These are phyloP conservation scores for Senecio squalidus DNA, from an alignment of 140 eudicot species.

Conservation along the genomic window DNA sequence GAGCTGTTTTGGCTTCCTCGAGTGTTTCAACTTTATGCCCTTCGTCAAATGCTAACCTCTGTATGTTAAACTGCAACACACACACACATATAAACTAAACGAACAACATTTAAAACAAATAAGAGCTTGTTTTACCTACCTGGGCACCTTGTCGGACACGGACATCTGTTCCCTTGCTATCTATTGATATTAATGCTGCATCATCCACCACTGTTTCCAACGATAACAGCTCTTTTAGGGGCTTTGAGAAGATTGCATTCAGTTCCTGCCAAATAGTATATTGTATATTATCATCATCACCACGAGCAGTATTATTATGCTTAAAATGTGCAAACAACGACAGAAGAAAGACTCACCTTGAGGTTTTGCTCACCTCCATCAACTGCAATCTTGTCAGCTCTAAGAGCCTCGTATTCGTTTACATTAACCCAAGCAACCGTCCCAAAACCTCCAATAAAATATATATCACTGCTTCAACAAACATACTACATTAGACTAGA, in stretches of 20 bases:
- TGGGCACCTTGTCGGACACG: conserved; percentile 99
- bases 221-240: conserved; percentile 72
- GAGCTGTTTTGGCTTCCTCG: conserved; percentile 92
- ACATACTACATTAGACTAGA: background rate
- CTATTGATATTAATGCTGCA: conserved; percentile 93
- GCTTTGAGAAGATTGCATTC: conserved; percentile 86
- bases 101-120: background rate
- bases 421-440: conserved; percentile 99
- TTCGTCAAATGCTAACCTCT: conserved; percentile 85
- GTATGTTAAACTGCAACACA: conserved; percentile 76
- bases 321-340: background rate
- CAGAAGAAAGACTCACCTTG: conserved; percentile 39
- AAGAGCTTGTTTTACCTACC: conserved; percentile 27
- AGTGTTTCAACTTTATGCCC: conserved; percentile 78
- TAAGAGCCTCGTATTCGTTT: conserved; percentile 74
- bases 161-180: conserved; percentile 91
- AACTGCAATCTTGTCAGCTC: conserved; percentile 91
- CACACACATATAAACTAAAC: background rate
- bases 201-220: conserved; percentile 82
- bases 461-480: conserved; percentile 70
- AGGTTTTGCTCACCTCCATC: conserved; percentile 95
- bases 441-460: conserved; percentile 97
- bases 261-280: conserved; percentile 53
- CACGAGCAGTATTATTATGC: background rate
- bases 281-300: background rate